A percentile compares a stretch with the other conserved stretches of the same genome.
Evolutionary conservation across 2,329 filamentous ascomycete genomes (phyloP).

Genomic region (Ilyonectria robusta): DNA sequence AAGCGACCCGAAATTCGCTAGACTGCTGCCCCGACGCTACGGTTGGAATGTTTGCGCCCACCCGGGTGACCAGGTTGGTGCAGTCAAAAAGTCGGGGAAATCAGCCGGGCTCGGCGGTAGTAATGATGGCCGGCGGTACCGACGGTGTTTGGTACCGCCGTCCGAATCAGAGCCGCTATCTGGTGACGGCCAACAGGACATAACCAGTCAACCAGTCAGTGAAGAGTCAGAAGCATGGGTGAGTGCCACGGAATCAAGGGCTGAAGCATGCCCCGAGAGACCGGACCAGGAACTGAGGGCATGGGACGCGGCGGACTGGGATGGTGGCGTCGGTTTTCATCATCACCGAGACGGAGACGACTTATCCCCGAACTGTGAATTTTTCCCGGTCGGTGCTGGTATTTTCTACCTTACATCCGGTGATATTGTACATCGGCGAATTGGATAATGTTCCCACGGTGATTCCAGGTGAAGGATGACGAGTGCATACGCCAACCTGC

Average conservation of each 20-base stretch:
- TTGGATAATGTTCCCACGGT: not conserved
- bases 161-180: not conserved
- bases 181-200: not conserved
- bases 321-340: not conserved
- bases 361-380: not conserved
- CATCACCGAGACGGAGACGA: not conserved
- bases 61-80: not conserved
- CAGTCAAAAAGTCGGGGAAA: not conserved
- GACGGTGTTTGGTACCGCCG: not conserved
- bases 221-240: not conserved
- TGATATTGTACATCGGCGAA: not conserved
- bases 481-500: not conserved
- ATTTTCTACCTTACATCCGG: not conserved
- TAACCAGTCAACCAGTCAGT: not conserved
- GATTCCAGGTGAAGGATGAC: not conserved
- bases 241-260: not conserved
- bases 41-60: not conserved
- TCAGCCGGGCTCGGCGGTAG: constrained; percentile 1
- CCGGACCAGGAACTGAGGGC: not conserved
- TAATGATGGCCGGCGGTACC: not conserved
- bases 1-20: not conserved
- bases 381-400: not conserved
- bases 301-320: not conserved
- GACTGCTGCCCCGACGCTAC: not conserved
- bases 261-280: not conserved